These are phyloP conservation scores for Aspergillus sergii DNA, from an alignment of 2,329 filamentous ascomycete genomes.

Conservation along the genomic window DNA sequence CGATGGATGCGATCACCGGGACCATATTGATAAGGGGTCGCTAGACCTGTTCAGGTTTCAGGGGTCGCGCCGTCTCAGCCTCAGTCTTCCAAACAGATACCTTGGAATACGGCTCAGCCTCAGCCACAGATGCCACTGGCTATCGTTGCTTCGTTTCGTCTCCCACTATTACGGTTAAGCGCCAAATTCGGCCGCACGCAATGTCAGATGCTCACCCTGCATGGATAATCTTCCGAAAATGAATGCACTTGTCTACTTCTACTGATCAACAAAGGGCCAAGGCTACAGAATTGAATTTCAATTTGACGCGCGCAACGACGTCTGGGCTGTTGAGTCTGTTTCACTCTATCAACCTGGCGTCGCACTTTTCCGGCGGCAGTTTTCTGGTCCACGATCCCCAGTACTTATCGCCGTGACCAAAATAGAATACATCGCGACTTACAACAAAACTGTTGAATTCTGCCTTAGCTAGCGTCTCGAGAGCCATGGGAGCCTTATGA, in stretches of 20 bases:
- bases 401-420: neutral
- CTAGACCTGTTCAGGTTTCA: conserved; percentile 11
- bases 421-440: neutral
- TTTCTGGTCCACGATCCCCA: neutral
- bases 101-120: conserved; percentile 16
- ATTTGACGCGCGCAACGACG: neutral
- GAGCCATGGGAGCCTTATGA: neutral
- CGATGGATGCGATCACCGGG: conserved; percentile 8
- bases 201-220: neutral
- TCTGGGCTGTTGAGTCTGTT: neutral
- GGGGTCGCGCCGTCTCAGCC: conserved; percentile 19
- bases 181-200: conserved; percentile 11
- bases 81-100: conserved; percentile 7
- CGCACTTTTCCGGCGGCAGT: neutral
- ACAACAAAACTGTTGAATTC: neutral
- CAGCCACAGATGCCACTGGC: conserved; percentile 17
- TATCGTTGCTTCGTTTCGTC: conserved; percentile 8
- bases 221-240: neutral
- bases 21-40: conserved; percentile 9
- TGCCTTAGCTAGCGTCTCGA: neutral
- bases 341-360: neutral
- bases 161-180: conserved; percentile 5
- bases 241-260: neutral
- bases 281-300: neutral
- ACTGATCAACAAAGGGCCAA: neutral